Conservation (phyloP, 1,139 yeast genomes). For the Saccharomyces pastorianus region DNA sequence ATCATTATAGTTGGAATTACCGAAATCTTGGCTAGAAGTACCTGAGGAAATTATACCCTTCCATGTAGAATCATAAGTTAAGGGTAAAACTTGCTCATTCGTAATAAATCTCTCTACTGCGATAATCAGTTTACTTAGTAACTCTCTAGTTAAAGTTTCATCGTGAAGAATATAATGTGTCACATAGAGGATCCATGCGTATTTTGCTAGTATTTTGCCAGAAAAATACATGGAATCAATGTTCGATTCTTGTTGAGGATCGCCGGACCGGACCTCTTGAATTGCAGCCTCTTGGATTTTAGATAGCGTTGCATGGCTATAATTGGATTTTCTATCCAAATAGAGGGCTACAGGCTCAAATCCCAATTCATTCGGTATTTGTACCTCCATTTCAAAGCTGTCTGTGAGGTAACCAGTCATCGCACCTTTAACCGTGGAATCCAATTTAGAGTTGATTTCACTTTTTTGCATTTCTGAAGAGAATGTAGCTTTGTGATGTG, state of each 20-base stretch:
- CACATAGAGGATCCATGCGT: conserved; percentile 62
- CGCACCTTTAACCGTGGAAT: conserved; percentile 61
- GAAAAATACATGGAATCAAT: conserved; percentile 70
- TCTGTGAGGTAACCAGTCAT: conserved; percentile 54
- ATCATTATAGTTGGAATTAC: conserved; percentile 70
- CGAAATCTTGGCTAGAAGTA: conserved; percentile 50
- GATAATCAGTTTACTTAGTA: conserved; percentile 45
- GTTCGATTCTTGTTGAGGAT: conserved; percentile 51
- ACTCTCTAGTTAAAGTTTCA: conserved; percentile 36
- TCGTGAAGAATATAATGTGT: conserved; percentile 51
- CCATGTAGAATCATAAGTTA: conserved; percentile 61
- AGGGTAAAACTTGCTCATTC: conserved; percentile 48
- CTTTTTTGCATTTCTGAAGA: conserved; percentile 18
- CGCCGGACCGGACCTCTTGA: conserved; percentile 41
- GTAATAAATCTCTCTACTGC: conserved; percentile 54
- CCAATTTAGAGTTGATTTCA: conserved; percentile 39
- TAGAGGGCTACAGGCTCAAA: conserved; percentile 57
- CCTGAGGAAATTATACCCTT: conserved; percentile 69
- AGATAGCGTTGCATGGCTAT: conserved; percentile 35
- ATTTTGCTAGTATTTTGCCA: conserved; percentile 67
- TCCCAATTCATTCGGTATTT: conserved; percentile 43
- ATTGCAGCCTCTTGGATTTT: conserved; percentile 43
- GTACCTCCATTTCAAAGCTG: conserved; percentile 38
- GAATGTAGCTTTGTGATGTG: conserved; percentile 57
- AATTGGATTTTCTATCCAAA: conserved; percentile 31